Conservation (phyloP, 345 rosid species). For the Firmiana major region DNA sequence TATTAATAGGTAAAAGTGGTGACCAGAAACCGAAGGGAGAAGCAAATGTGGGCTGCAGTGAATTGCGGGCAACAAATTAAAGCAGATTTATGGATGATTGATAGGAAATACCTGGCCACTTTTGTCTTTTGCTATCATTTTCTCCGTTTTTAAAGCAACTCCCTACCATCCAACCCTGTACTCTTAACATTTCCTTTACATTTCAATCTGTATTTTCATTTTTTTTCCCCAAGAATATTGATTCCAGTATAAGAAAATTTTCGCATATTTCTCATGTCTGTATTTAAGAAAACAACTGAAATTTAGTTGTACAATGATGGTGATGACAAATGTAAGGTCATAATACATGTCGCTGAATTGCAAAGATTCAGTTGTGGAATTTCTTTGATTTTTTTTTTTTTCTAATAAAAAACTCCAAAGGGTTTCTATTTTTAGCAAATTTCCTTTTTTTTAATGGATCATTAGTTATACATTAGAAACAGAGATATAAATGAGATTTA, state of each 20-base stretch:
- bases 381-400: too few species aligned
- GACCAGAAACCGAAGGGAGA: neutral
- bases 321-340: too few species aligned
- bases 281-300: neutral
- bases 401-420: neutral
- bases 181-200: neutral
- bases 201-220: neutral
- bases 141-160: slow-evolving; percentile 34
- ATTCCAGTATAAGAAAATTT: neutral
- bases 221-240: neutral
- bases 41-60: slow-evolving; percentile 19
- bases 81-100: slow-evolving; percentile 21
- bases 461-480: neutral
- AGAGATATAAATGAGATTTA: neutral
- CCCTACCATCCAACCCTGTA: neutral
- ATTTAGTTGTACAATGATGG: neutral
- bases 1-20: neutral
- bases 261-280: neutral
- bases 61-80: slow-evolving; percentile 23
- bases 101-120: slow-evolving; percentile 14
- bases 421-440: neutral
- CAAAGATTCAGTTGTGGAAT: too few species aligned
- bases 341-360: too few species aligned
- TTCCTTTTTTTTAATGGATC: neutral
- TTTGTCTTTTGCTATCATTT: slow-evolving; percentile 21